Percentiles rank a stretch among this genome's conserved stretches.
phyloP scores from a whole-genome alignment of 192 early-diverging fungal species.

The Phycomyces blakesleeanus region DNA sequence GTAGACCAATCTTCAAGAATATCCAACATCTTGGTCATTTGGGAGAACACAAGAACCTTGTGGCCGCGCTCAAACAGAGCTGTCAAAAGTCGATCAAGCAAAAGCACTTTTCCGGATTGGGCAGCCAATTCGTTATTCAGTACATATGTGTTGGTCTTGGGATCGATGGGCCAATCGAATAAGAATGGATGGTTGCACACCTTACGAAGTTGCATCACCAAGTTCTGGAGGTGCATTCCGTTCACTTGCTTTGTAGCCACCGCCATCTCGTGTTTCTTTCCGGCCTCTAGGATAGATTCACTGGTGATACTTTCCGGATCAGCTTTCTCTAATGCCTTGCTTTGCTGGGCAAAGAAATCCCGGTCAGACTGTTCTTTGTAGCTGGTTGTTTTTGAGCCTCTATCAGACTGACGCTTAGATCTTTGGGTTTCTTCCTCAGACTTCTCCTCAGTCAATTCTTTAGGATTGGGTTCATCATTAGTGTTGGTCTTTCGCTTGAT shows the following conservation, averaged over 20 bases:
- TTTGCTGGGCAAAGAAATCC: slow-evolving; percentile 19
- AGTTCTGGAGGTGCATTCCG: slow-evolving; percentile 77
- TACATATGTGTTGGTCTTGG: slow-evolving; percentile 47
- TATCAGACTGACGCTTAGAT: slow-evolving; percentile 58
- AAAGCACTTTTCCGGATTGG: slow-evolving; percentile 82
- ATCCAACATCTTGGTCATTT: slow-evolving; percentile 87
- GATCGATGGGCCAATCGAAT: slow-evolving; percentile 68
- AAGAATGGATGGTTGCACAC: slow-evolving; percentile 92
- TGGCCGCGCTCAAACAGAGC: slow-evolving; percentile 76
- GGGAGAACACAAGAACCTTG: slow-evolving; percentile 92
- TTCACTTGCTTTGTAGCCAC: slow-evolving; percentile 44
- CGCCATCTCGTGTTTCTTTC: slow-evolving; percentile 14
- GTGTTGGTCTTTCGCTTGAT: slow-evolving; percentile 27
- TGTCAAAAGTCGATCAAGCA: slow-evolving; percentile 80
- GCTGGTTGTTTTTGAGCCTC: slow-evolving; percentile 33
- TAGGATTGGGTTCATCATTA: not conserved
- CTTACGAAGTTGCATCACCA: slow-evolving; percentile 90
- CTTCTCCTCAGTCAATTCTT: slow-evolving; percentile 35
- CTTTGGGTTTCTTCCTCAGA: slow-evolving; percentile 50
- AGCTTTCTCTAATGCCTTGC: slow-evolving; percentile 14
- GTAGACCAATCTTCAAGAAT: slow-evolving; percentile 90
- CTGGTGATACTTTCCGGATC: not conserved
- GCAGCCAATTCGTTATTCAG: slow-evolving; percentile 56
- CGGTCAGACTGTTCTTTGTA: slow-evolving; percentile 34
- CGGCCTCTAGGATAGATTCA: not conserved